These are phyloP conservation scores for Claviceps lovelessii DNA, from an alignment of 2,329 filamentous ascomycete species.

Conservation along the genomic window DNA sequence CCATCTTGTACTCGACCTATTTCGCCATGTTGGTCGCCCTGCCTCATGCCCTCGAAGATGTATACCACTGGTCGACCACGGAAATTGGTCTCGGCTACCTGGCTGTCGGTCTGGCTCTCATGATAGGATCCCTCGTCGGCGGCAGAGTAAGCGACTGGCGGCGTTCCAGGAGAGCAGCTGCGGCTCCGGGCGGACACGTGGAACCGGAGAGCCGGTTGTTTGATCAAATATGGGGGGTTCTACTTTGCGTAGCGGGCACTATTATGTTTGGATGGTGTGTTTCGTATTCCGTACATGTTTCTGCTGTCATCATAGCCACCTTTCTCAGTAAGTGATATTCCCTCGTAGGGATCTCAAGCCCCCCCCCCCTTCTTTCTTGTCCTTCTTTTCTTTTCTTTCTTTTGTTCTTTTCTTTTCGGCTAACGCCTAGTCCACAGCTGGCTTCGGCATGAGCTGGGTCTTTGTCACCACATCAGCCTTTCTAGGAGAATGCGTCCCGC, in stretches of 20 bases:
- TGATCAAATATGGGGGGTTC: slow-evolving; percentile 25
- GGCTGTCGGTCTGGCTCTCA: slow-evolving; percentile 12
- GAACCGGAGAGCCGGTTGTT: slow-evolving; percentile 24
- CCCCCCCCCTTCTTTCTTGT: too few species aligned
- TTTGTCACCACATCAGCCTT: slow-evolving; percentile 28
- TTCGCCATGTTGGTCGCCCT: slow-evolving; percentile 18
- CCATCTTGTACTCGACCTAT: slow-evolving; percentile 19
- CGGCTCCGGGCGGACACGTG: slow-evolving; percentile 8
- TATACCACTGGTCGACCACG: slow-evolving; percentile 21
- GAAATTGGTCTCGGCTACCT: slow-evolving; percentile 23
- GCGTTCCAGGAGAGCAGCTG: slow-evolving; percentile 11
- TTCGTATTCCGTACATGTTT: slow-evolving; percentile 14
- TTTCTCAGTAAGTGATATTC: slow-evolving; percentile 13
- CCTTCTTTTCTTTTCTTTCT: too few species aligned
- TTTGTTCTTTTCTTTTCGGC: neutral
- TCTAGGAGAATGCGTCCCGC: slow-evolving; percentile 24
- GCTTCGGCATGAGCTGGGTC: slow-evolving; percentile 25
- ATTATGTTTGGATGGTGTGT: slow-evolving; percentile 28
- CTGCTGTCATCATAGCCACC: slow-evolving; percentile 15
- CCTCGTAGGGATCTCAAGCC: too few species aligned
- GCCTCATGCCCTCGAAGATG: slow-evolving; percentile 15
- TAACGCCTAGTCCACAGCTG: slow-evolving; percentile 8
- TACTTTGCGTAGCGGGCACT: slow-evolving; percentile 22
- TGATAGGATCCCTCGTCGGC: slow-evolving; percentile 21
- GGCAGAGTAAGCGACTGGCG: slow-evolving; percentile 25